Percentiles rank a stretch among this genome's conserved stretches.
These are phyloP conservation scores for Clonostachys rosea DNA, from an alignment of 2,329 filamentous ascomycete species.

Conservation along the genomic window DNA sequence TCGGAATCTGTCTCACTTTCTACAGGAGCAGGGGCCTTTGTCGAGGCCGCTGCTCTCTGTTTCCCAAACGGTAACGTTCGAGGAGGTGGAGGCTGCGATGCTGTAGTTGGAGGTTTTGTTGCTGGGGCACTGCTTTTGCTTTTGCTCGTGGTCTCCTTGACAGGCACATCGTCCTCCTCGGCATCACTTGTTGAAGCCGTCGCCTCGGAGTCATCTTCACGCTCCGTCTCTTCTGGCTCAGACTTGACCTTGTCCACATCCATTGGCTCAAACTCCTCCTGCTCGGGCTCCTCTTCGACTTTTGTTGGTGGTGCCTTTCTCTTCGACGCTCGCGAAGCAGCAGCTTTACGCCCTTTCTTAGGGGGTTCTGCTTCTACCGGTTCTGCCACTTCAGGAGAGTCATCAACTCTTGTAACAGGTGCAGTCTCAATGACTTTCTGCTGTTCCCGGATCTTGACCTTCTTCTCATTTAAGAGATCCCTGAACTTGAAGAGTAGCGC, in stretches of 20 bases:
- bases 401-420: constrained; percentile 8
- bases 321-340: constrained; percentile 38
- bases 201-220: constrained; percentile 31
- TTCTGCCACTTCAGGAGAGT: constrained; percentile 11
- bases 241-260: constrained; percentile 42
- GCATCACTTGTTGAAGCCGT: constrained; percentile 36
- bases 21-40: constrained; percentile 9
- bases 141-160: constrained; percentile 15
- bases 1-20: constrained; percentile 50
- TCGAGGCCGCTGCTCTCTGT: constrained; percentile 21
- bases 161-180: constrained; percentile 17
- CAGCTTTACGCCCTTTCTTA: constrained; percentile 17
- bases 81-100: constrained; percentile 25
- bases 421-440: constrained; percentile 48
- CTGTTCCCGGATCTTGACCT: constrained; percentile 73
- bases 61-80: constrained; percentile 39
- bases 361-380: constrained; percentile 7
- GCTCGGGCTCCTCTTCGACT: constrained; percentile 24
- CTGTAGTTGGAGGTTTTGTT: background rate
- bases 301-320: constrained; percentile 37
- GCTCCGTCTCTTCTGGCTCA: constrained; percentile 31
- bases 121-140: constrained; percentile 3
- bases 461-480: constrained; percentile 72
- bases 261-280: constrained; percentile 45
- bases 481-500: constrained; percentile 66